Evolutionary conservation across 352 stramenopile genomes (phyloP).

Genomic region (Pythium diclinum): DNA sequence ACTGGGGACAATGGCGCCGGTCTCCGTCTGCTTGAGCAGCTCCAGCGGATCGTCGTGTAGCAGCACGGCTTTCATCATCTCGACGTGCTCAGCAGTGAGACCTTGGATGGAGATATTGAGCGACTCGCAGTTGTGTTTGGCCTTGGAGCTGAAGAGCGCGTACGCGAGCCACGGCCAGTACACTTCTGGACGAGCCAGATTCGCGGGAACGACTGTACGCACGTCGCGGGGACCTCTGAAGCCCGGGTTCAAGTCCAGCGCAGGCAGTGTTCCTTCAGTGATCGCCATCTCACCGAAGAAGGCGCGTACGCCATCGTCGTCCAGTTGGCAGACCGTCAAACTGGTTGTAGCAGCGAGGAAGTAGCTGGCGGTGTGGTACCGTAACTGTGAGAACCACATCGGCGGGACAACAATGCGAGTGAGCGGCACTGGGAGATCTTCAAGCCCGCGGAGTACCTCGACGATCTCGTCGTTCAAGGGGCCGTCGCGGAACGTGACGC

Average conservation of each 20-base stretch:
- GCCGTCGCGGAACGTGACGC: background rate
- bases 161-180: constrained; percentile 24
- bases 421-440: background rate
- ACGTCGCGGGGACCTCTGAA: background rate
- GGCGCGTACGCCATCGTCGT: background rate
- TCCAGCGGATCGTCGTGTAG: constrained; percentile 5
- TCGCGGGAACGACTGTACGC: background rate
- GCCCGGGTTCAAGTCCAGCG: constrained; percentile 12
- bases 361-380: background rate
- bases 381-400: background rate
- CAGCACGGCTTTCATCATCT: constrained; percentile 9
- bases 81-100: constrained; percentile 1
- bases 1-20: background rate
- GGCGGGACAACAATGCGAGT: background rate
- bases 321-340: background rate
- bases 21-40: background rate
- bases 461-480: background rate
- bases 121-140: background rate
- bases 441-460: background rate
- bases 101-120: constrained; percentile 1
- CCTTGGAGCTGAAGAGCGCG: constrained; percentile 16
- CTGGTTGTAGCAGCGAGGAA: background rate
- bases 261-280: background rate
- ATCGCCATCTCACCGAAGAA: background rate
- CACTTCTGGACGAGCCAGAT: background rate